Conservation (phyloP, 1,284 basidiomycete species). For the Boletus subluridellus region DNA sequence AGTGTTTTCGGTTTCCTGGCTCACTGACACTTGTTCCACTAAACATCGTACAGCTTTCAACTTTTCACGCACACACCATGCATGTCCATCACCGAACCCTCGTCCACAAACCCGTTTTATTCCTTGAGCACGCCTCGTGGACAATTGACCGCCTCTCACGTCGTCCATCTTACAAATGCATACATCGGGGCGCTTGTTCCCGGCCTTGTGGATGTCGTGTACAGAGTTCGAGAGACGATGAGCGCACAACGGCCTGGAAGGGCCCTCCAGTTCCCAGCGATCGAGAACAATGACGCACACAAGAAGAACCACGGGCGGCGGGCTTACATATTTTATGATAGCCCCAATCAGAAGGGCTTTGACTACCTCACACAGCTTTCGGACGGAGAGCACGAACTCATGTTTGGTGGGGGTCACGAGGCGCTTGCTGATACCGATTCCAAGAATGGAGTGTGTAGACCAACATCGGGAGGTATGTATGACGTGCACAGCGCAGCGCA, state of each 20-base stretch:
- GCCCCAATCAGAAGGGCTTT: conserved; percentile 40
- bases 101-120: conserved; percentile 34
- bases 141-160: conserved; percentile 49
- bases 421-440: conserved; percentile 22
- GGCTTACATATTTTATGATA: conserved; percentile 58
- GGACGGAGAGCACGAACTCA: conserved; percentile 48
- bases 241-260: conserved; percentile 57
- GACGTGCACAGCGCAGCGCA: conserved; percentile 43
- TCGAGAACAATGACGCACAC: conserved; percentile 16
- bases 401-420: conserved; percentile 57
- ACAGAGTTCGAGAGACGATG: conserved; percentile 62
- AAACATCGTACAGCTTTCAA: conserved; percentile 39
- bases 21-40: neutral
- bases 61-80: conserved; percentile 53
- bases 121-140: conserved; percentile 55
- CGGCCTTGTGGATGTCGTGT: conserved; percentile 53
- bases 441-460: conserved; percentile 34
- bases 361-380: conserved; percentile 75
- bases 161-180: conserved; percentile 79
- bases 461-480: conserved; percentile 43
- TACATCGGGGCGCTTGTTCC: conserved; percentile 70
- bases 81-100: conserved; percentile 37
- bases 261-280: conserved; percentile 35
- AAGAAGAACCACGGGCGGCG: conserved; percentile 38
- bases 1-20: neutral